Percentiles rank a stretch among this genome's conserved stretches.
These are phyloP conservation scores for Aspergillus costaricaensis DNA, from an alignment of 2,329 filamentous ascomycete species.

Conservation along the genomic window DNA sequence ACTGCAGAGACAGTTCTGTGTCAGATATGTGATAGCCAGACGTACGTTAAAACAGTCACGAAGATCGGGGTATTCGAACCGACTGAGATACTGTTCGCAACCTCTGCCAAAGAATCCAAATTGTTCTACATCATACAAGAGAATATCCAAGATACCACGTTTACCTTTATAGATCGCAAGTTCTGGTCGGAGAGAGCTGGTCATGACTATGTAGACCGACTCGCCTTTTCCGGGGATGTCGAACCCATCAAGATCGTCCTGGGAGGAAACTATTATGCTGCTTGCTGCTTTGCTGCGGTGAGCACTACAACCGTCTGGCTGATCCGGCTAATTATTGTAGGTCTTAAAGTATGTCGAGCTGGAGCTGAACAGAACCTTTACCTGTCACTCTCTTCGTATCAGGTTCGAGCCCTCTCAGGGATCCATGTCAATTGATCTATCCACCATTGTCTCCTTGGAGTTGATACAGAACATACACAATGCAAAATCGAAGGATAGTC, in stretches of 20 bases:
- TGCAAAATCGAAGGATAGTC: conserved; percentile 73
- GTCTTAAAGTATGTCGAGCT: conserved; percentile 78
- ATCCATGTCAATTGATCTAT: conserved; percentile 92
- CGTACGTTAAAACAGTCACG: conserved; percentile 83
- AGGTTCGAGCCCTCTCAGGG: conserved; percentile 86
- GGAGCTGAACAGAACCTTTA: conserved; percentile 67
- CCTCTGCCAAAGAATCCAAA: conserved; percentile 72
- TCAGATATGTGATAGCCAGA: conserved; percentile 90
- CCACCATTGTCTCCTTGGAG: conserved; percentile 83
- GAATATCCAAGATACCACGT: conserved; percentile 63
- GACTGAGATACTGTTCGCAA: conserved; percentile 75
- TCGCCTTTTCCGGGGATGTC: conserved; percentile 79
- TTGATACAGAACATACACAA: conserved; percentile 84
- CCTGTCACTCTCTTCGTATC: conserved; percentile 78
- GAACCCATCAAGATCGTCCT: conserved; percentile 78
- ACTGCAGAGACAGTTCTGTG: conserved; percentile 83
- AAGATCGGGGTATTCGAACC: conserved; percentile 82
- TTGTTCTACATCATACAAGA: conserved; percentile 74
- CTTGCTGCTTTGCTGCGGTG: conserved; percentile 84
- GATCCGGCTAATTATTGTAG: conserved; percentile 49
- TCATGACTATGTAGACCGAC: conserved; percentile 72
- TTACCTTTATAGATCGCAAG: conserved; percentile 69
- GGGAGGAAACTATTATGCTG: conserved; percentile 81
- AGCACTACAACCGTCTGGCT: conserved; percentile 28
- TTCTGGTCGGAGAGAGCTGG: conserved; percentile 82